Evolutionary conservation across 805 yeast genomes (phyloP), one percentile per base, ranked within the genome.

Genomic region (Candida ponderosae): DNA sequence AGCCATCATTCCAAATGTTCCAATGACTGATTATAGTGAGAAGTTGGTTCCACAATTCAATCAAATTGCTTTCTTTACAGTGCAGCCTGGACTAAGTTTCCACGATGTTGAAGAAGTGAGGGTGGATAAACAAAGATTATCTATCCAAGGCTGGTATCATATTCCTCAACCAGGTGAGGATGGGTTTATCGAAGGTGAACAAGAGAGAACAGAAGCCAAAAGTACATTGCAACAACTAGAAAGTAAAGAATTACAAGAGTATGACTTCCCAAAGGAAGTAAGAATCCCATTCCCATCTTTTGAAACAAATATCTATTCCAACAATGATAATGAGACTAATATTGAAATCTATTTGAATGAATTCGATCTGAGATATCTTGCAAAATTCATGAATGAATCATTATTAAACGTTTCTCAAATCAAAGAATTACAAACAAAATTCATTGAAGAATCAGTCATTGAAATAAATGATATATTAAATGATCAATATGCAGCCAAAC

Each of bases 71-170:
- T 86, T 93, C 54, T 93, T 93, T 68, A 81, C 83, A 5, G 97
- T 93, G 13, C 93, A 88, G 54, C 99, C 98, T 1, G 99, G 98
- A 0, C 72, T 81, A 34, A 84, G 96, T 2, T 93, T 93, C 71
- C 99, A 93, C 58, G 98, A 94, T 51, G 99, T 93, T 11, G 97
- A 94, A 62, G 98, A 93, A 58, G 98, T 94, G 1, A 73, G 81
- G 42, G 95, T 80, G 2, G 95, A 89, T 53, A 85, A 81, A 54
- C 95, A 88, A 44, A 72, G 99, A 53, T 65, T 93, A 27, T 85
- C 96, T 1, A 86, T 93, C 42, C 96, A 93, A 53, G 99, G 99
- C 1, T 94, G 99, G 99, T 94, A 90, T 56, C 99, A 93, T 59
- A 85, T 89, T 36, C 99, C 99, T 4, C 97, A 93, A 56, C 65